These are phyloP conservation scores for Alternaria postmessia DNA, from an alignment of 2,329 filamentous ascomycete genomes.

Conservation along the genomic window DNA sequence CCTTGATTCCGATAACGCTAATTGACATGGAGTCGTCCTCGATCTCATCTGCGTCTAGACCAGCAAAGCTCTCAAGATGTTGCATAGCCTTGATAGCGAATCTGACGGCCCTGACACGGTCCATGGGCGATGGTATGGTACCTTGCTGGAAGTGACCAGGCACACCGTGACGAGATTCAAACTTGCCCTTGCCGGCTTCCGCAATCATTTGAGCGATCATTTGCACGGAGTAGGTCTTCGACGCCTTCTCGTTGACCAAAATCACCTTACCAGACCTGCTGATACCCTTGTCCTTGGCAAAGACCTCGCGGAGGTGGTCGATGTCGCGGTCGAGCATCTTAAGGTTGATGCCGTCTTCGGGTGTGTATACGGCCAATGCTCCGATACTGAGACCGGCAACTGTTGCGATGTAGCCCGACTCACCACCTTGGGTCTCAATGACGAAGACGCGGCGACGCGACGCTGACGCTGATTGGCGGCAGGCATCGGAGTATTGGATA, in stretches of 20 bases:
- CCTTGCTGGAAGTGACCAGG: conserved; percentile 55
- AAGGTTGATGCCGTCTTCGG: conserved; percentile 92
- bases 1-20: conserved; percentile 90
- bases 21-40: conserved; percentile 76
- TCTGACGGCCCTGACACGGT: conserved; percentile 88
- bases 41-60: conserved; percentile 70
- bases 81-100: conserved; percentile 94
- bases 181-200: conserved; percentile 88
- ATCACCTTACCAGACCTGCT: conserved; percentile 92
- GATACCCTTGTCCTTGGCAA: conserved; percentile 84
- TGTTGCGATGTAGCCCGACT: conserved; percentile 92
- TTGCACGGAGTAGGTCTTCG: conserved; percentile 86
- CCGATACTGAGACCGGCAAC: conserved; percentile 91
- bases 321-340: conserved; percentile 94
- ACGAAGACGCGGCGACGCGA: conserved; percentile 95
- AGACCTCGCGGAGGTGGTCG: conserved; percentile 84
- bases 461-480: conserved; percentile 94
- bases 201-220: conserved; percentile 95
- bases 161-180: conserved; percentile 84
- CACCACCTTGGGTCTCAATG: conserved; percentile 95
- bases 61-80: conserved; percentile 82
- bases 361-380: conserved; percentile 92
- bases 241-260: conserved; percentile 95
- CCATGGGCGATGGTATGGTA: conserved; percentile 82
- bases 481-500: conserved; percentile 94